phyloP scores from a whole-genome alignment of 306 rosid species.

The Acacia crassicarpa region DNA sequence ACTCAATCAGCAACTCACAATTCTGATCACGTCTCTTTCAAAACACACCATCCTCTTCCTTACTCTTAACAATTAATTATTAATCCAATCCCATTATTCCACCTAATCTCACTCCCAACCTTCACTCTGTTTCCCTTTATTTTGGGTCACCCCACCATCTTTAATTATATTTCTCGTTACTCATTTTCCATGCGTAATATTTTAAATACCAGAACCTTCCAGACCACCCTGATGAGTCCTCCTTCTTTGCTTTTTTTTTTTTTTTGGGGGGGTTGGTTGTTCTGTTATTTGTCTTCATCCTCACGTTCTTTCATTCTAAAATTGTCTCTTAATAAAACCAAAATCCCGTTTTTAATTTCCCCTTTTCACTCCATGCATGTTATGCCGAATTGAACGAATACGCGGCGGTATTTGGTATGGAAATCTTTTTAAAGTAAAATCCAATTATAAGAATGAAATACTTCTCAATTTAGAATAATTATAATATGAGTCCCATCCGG shows the following conservation, averaged over 20 bases:
- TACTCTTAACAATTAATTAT: background rate
- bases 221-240: background rate
- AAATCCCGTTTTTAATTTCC: no score
- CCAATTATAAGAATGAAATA: background rate
- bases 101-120: background rate
- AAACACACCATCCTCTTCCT: background rate
- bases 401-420: background rate
- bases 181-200: background rate
- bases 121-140: background rate
- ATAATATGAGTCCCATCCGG: background rate
- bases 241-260: background rate
- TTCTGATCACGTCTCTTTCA: background rate
- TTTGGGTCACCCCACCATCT: background rate
- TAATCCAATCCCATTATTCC: background rate
- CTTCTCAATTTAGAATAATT: background rate
- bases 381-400: background rate
- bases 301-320: background rate
- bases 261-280: background rate
- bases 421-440: background rate
- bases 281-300: background rate
- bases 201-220: background rate
- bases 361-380: background rate
- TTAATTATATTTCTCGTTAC: background rate
- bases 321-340: background rate
- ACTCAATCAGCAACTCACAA: background rate